A percentile compares a stretch with the other conserved stretches of the same genome.
These are phyloP conservation scores for Castanea crenata DNA, from an alignment of 306 rosid species.

Conservation along the genomic window DNA sequence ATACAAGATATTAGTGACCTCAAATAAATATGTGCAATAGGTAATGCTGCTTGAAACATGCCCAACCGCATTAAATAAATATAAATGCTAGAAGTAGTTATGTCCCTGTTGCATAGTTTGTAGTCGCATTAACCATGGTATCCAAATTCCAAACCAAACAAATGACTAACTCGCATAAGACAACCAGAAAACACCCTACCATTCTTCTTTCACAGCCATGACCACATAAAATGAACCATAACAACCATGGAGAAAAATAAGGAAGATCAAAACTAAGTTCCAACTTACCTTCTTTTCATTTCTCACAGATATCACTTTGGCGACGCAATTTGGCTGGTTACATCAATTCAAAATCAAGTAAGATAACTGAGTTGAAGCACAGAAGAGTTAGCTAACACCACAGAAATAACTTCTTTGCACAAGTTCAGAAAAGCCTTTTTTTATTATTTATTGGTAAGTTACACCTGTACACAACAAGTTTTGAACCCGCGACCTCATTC, in stretches of 20 bases:
- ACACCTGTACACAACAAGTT: too few relatives aligned
- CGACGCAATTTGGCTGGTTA: constrained; percentile 68
- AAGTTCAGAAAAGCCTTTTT: background rate
- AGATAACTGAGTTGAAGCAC: constrained; percentile 1
- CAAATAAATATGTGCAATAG: too few relatives aligned
- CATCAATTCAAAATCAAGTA: constrained; percentile 14
- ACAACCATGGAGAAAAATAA: background rate
- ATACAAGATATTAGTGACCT: too few relatives aligned
- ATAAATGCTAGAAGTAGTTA: too few relatives aligned
- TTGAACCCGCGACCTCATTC: too few relatives aligned
- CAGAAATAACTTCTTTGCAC: background rate
- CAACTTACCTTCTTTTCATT: constrained; percentile 60
- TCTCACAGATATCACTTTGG: constrained; percentile 61
- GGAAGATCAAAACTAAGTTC: background rate
- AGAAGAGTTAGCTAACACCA: background rate
- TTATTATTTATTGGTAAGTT: too few relatives aligned
- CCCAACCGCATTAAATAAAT: background rate
- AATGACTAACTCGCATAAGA: background rate
- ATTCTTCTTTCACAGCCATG: too few relatives aligned
- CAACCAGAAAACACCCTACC: too few relatives aligned
- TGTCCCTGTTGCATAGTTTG: too few relatives aligned
- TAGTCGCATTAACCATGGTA: background rate
- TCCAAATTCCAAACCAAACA: background rate
- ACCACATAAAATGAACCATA: background rate
- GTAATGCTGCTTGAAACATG: background rate